A percentile compares a stretch with the other conserved stretches of the same genome.
Evolutionary conservation across 345 rosid genomes (phyloP).

Genomic region (Eucalyptus rudis): DNA sequence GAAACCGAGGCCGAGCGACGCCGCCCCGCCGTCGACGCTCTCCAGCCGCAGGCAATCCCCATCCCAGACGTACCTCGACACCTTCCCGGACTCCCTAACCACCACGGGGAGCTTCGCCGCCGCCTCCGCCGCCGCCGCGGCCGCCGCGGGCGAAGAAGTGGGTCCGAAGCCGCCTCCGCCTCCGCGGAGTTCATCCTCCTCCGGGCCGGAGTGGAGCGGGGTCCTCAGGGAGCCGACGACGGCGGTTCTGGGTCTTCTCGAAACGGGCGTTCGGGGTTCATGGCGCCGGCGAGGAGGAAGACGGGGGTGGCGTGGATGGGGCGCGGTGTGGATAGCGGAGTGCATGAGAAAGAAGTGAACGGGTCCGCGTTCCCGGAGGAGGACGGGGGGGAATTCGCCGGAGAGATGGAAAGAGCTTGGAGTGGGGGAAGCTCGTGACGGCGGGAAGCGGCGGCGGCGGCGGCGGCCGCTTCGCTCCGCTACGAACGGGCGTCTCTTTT

Average conservation of each 20-base stretch:
- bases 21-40: slow-evolving; percentile 24
- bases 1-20: slow-evolving; percentile 15
- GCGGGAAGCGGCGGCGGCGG: neutral
- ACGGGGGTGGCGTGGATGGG: slow-evolving; percentile 1
- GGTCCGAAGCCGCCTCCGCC: slow-evolving; percentile 1
- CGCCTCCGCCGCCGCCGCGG: neutral
- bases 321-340: neutral
- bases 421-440: neutral
- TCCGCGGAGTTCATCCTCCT: neutral
- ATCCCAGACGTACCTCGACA: slow-evolving; percentile 54
- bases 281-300: slow-evolving; percentile 9
- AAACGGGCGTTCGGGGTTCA: neutral
- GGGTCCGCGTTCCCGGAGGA: neutral
- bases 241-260: neutral
- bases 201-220: slow-evolving; percentile 20
- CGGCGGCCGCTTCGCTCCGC: neutral
- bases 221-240: slow-evolving; percentile 10
- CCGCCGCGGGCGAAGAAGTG: neutral
- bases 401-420: neutral
- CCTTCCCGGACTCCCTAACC: slow-evolving; percentile 30
- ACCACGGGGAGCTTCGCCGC: slow-evolving; percentile 35
- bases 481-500: neutral
- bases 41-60: slow-evolving; percentile 25
- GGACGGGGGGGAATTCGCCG: neutral
- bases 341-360: neutral